phyloP scores from a whole-genome alignment of 495 filamentous ascomycete species.

The Aspergillus saccharolyticus region DNA sequence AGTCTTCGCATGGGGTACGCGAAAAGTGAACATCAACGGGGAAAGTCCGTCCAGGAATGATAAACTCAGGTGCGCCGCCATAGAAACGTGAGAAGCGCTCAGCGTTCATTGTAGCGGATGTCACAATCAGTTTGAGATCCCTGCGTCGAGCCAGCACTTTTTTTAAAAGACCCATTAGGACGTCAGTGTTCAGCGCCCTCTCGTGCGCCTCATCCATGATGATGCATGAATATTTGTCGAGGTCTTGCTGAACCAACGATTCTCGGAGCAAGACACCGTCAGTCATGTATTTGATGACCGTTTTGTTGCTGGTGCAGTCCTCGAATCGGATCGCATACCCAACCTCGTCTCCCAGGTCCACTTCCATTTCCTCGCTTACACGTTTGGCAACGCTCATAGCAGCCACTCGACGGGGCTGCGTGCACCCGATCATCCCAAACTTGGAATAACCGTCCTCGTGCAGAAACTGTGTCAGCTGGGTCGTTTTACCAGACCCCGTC shows the following conservation, averaged over 20 bases:
- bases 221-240: slow-evolving; percentile 95
- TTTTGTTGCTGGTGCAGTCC: slow-evolving; percentile 93
- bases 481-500: slow-evolving; percentile 95
- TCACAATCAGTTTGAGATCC: slow-evolving; percentile 95
- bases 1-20: slow-evolving; percentile 92
- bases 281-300: slow-evolving; percentile 98
- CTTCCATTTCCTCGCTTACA: slow-evolving; percentile 98
- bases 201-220: slow-evolving; percentile 99
- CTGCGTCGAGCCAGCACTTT: slow-evolving; percentile 86
- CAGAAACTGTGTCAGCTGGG: slow-evolving; percentile 91
- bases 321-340: slow-evolving; percentile 99
- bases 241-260: slow-evolving; percentile 81
- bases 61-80: slow-evolving; percentile 95
- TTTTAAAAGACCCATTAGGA: slow-evolving; percentile 95
- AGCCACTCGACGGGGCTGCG: slow-evolving; percentile 89
- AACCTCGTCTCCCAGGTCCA: slow-evolving; percentile 80
- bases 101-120: slow-evolving; percentile 97
- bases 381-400: slow-evolving; percentile 99
- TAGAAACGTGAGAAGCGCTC: slow-evolving; percentile 95
- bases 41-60: slow-evolving; percentile 95
- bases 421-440: slow-evolving; percentile 86
- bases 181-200: slow-evolving; percentile 92
- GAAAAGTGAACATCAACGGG: slow-evolving; percentile 97
- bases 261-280: slow-evolving; percentile 95
- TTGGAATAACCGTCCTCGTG: slow-evolving; percentile 91